Evolutionary conservation across 192 early-diverging fungal species (phyloP), one percentile per base, ranked within the genome.

Genomic region (Entomortierella beljakovae): DNA sequence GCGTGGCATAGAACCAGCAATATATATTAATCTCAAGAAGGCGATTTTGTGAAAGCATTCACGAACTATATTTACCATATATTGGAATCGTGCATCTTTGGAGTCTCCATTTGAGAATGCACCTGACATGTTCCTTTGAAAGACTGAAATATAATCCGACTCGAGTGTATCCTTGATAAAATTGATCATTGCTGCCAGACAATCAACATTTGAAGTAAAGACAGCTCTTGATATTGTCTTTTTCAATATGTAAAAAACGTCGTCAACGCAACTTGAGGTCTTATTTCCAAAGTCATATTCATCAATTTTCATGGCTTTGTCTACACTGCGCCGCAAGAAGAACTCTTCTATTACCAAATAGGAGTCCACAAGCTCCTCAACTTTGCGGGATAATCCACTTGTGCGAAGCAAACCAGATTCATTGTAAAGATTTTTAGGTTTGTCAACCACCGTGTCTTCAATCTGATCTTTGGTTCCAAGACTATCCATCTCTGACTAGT

Each of bases 221-320:
- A 98, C 75, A 1, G 90, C 87, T 54, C 95, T 88, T 33, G 86
- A 85, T 8, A 94, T 75, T 6, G 89, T 88, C 26, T 90, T 92
- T 62, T 93, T 92, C 25, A 94, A 77, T 42, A 99, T 92, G 77
- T 94, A 99, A 74, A 98, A 98, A 9, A 97, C 88, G 67, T 99
- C 98, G 48, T 95, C 98, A 11, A 98, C 96, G 65, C 92, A 90
- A 8, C 84, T 87, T 20, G 88, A 90, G 0, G 87, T 88, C 18
- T 65, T 60, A 6, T 57, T 79, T 16, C 76, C 67, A 32, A 63
- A 46, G 50, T 92, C 88, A 22, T 87, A 84, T 40, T 87, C 79
- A 38, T 94, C 92, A 37, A 95, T 82, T 23, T 68, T 82, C 83
- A 94, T 87, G 1, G 93, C 93, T 87, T 93, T 95, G 53, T 94